Evolutionary conservation across 2,329 filamentous ascomycete species (phyloP).

Genomic region (Ophiocordyceps camponoti-saundersi): DNA sequence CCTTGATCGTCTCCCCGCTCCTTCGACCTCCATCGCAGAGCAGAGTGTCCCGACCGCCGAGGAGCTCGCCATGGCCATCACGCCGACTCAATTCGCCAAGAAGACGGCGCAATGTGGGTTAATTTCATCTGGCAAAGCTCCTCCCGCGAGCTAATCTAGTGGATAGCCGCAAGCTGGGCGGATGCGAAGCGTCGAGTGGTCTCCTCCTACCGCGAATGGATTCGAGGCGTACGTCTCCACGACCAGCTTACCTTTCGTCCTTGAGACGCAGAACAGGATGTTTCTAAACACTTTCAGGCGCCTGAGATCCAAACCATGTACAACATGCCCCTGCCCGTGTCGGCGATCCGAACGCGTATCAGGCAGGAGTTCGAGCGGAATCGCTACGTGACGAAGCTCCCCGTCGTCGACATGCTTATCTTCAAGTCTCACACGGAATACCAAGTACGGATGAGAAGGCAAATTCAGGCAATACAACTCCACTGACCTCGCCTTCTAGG

Average conservation of each 20-base stretch:
- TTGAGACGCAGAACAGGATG: background rate
- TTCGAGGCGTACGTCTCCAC: constrained; percentile 64
- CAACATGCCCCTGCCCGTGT: constrained; percentile 75
- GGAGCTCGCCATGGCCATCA: constrained; percentile 58
- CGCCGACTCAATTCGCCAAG: constrained; percentile 81
- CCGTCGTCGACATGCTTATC: constrained; percentile 74
- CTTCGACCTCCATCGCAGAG: background rate
- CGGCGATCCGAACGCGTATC: constrained; percentile 78
- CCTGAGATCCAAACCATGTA: constrained; percentile 98
- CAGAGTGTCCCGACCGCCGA: constrained; percentile 11
- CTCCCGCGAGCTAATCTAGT: constrained; percentile 16
- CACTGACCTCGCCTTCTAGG: constrained; percentile 37
- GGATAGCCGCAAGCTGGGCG: constrained; percentile 65
- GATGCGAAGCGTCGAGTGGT: constrained; percentile 82
- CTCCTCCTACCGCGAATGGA: constrained; percentile 85
- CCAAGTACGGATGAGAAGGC: constrained; percentile 44
- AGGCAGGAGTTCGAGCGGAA: constrained; percentile 94
- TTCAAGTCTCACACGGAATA: constrained; percentile 87
- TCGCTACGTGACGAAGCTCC: constrained; percentile 79
- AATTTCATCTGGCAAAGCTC: background rate
- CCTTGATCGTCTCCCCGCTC: background rate
- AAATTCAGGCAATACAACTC: background rate
- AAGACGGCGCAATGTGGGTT: constrained; percentile 60
- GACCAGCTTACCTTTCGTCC: background rate
- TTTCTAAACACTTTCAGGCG: constrained; percentile 36